These are phyloP conservation scores for Diaporthe citrichinensis DNA, from an alignment of 2,329 filamentous ascomycete genomes.

Conservation along the genomic window DNA sequence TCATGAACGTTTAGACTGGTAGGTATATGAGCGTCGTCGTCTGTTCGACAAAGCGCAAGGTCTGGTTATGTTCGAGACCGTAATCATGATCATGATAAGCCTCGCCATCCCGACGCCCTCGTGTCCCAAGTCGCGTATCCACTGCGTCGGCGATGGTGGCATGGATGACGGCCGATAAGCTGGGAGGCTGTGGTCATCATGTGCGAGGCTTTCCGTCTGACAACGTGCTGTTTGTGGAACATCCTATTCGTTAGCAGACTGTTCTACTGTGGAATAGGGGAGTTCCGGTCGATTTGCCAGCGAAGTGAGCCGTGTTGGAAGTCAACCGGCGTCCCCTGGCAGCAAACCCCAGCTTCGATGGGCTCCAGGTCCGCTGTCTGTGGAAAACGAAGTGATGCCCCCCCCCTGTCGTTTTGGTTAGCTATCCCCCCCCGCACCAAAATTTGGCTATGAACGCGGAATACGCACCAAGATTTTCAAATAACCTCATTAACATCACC, in stretches of 20 bases:
- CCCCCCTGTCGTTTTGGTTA: too few relatives aligned
- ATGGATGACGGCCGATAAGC: background rate
- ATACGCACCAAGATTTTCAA: rapidly evolving
- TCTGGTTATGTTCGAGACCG: too few relatives aligned
- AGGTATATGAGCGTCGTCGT: too few relatives aligned
- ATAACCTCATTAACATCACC: too few relatives aligned
- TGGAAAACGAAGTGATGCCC: too few relatives aligned
- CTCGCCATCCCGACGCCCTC: background rate
- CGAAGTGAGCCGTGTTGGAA: background rate
- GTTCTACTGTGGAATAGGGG: background rate
- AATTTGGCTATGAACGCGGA: too few relatives aligned
- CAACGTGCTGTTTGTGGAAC: background rate
- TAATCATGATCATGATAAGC: background rate
- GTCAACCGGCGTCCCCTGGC: conserved; percentile 3
- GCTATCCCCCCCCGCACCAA: too few relatives aligned
- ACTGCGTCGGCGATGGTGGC: background rate
- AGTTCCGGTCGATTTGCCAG: background rate
- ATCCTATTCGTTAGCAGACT: background rate
- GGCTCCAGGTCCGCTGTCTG: too few relatives aligned
- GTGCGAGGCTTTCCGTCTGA: background rate
- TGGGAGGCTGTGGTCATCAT: background rate
- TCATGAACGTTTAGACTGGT: background rate
- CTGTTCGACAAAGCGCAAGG: background rate
- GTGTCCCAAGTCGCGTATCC: background rate
- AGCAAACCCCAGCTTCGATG: background rate